These are phyloP conservation scores for Quercus alba DNA, from an alignment of 306 rosid species.

Conservation along the genomic window DNA sequence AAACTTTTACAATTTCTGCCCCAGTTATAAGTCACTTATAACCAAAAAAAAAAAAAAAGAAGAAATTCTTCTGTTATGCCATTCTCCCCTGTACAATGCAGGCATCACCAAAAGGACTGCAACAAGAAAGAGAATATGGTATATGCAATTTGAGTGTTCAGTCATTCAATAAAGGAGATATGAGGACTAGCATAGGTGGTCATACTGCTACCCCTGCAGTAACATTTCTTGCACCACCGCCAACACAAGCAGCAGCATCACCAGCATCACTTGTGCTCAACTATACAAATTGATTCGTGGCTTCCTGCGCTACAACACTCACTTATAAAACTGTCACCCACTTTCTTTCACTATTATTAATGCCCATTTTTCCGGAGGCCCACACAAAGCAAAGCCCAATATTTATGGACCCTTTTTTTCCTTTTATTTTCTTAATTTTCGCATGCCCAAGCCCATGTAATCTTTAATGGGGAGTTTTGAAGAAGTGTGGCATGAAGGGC, in stretches of 20 bases:
- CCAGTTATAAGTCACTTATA: neutral
- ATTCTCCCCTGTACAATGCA: neutral
- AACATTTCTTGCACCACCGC: neutral
- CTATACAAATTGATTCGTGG: neutral
- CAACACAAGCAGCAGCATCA: neutral
- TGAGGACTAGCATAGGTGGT: neutral
- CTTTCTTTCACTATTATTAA: neutral
- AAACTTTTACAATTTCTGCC: neutral
- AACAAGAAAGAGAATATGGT: neutral
- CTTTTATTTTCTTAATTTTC: too few species aligned
- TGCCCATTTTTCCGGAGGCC: too few species aligned
- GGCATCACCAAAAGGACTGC: neutral
- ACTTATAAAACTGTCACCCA: neutral
- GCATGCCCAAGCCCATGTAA: too few species aligned
- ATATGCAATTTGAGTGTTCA: neutral
- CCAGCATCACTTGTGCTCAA: neutral
- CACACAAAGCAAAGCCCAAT: too few species aligned
- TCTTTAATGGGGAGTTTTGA: too few species aligned
- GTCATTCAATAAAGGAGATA: neutral
- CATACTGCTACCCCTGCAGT: neutral
- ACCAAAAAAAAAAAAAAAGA: too few species aligned
- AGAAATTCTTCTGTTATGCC: neutral
- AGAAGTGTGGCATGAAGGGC: too few species aligned
- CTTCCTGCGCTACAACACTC: neutral
- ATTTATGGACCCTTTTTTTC: too few species aligned